Conservation (phyloP, 305 asterid genomes). For the Withania somnifera region DNA sequence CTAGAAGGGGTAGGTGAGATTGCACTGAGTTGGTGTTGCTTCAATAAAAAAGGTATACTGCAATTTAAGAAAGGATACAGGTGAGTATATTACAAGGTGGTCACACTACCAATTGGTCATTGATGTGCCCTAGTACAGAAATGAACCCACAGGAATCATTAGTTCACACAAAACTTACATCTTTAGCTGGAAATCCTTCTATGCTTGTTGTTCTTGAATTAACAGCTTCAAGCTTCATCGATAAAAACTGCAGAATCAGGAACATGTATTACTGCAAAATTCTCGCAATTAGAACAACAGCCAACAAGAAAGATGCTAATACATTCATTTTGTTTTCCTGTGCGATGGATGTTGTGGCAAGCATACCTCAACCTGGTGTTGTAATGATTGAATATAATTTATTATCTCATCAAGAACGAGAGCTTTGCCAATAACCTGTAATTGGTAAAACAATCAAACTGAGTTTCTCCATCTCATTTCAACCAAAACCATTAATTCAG, state of each 20-base stretch:
- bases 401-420: conserved; percentile 90
- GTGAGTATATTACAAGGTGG: not conserved
- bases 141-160: not conserved
- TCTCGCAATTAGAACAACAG: not conserved
- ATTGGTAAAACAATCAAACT: not conserved
- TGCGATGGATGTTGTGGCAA: not conserved
- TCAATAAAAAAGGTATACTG: not conserved
- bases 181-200: conserved; percentile 79
- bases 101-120: not conserved
- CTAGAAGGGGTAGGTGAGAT: not conserved
- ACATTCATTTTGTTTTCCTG: not conserved
- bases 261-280: not conserved
- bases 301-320: not conserved
- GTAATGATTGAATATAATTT: conserved; percentile 82
- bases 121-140: not conserved
- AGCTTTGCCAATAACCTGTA: conserved; percentile 90
- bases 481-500: not conserved
- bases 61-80: not conserved
- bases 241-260: conserved; percentile 47
- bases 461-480: not conserved
- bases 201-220: conserved; percentile 52
- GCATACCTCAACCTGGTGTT: conserved; percentile 82
- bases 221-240: conserved; percentile 93
- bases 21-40: not conserved
- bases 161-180: conserved; percentile 37